Conservation (phyloP, 176 grass and related monocot species). For the Tillandsia leiboldiana region DNA sequence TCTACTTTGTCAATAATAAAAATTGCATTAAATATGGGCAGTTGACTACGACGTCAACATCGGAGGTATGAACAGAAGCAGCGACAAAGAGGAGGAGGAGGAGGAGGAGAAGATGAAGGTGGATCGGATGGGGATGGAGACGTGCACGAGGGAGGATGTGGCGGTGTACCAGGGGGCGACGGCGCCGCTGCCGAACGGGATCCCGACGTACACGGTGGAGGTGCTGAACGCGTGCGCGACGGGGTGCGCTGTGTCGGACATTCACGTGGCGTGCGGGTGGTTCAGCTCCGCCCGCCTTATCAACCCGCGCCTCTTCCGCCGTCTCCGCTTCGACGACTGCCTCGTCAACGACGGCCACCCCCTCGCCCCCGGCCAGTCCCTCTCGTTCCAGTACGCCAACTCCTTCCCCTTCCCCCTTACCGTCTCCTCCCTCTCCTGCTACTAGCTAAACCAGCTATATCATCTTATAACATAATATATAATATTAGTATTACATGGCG, state of each 20-base stretch:
- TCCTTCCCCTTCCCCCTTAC: constrained; percentile 21
- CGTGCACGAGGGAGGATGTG: constrained; percentile 32
- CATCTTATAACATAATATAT: too few species aligned
- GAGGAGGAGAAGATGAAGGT: neutral
- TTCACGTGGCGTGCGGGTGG: constrained; percentile 37
- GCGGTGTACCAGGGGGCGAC: constrained; percentile 35
- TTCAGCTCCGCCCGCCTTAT: constrained; percentile 43
- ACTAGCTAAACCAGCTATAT: neutral
- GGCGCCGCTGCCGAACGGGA: constrained; percentile 31
- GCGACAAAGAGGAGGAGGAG: neutral
- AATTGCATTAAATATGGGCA: neutral
- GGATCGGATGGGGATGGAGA: constrained; percentile 19
- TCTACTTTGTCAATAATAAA: neutral
- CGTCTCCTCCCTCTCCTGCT: constrained; percentile 29
- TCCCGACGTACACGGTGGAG: constrained; percentile 42
- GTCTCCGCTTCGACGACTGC: constrained; percentile 27
- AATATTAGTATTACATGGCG: too few species aligned
- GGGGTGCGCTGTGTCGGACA: constrained; percentile 30
- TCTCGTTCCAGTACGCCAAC: constrained; percentile 43
- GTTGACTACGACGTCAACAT: neutral
- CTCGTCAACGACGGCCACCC: constrained; percentile 38
- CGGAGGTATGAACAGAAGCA: too few species aligned
- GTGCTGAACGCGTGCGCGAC: constrained; percentile 27
- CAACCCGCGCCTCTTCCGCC: constrained; percentile 33
- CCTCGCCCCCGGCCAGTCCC: constrained; percentile 13